A percentile compares a stretch with the other conserved stretches of the same genome.
These are phyloP conservation scores for Backusella circina DNA, from an alignment of 192 early-diverging fungal species.

Conservation along the genomic window DNA sequence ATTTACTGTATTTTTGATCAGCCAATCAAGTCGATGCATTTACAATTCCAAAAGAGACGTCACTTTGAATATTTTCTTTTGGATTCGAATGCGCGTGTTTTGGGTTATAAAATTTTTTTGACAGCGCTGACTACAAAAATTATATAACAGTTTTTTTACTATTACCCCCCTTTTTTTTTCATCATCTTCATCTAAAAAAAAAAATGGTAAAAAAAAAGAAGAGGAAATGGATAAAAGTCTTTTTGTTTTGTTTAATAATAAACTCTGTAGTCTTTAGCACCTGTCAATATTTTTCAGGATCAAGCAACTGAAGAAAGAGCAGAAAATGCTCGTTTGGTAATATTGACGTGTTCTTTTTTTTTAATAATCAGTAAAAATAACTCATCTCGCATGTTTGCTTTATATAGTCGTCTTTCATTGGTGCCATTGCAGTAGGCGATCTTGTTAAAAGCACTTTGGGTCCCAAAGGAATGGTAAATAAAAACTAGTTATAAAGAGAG, in stretches of 20 bases:
- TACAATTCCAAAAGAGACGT: background rate
- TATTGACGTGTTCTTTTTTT: background rate
- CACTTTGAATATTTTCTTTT: background rate
- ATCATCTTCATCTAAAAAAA: conserved; percentile 8
- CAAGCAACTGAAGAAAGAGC: conserved; percentile 94
- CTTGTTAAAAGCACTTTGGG: conserved; percentile 96
- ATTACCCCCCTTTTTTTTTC: background rate
- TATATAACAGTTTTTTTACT: background rate
- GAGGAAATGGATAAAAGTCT: background rate
- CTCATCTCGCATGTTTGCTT: background rate
- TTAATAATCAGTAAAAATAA: background rate
- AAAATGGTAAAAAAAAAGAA: background rate
- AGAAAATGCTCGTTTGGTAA: conserved; percentile 96
- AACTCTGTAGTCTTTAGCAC: conserved; percentile 53
- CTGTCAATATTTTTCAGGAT: conserved; percentile 94
- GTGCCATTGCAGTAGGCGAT: conserved; percentile 98
- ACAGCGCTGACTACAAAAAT: background rate
- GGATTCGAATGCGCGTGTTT: background rate
- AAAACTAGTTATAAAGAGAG: background rate
- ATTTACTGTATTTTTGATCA: background rate
- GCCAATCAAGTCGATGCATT: background rate
- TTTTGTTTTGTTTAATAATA: background rate
- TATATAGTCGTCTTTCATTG: conserved; percentile 85
- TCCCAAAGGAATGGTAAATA: conserved; percentile 93
- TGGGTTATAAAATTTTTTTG: background rate